A percentile compares a stretch with the other conserved stretches of the same genome.
Evolutionary conservation across 2,329 filamentous ascomycete species (phyloP).

Genomic region (Calonectria leucothoes): DNA sequence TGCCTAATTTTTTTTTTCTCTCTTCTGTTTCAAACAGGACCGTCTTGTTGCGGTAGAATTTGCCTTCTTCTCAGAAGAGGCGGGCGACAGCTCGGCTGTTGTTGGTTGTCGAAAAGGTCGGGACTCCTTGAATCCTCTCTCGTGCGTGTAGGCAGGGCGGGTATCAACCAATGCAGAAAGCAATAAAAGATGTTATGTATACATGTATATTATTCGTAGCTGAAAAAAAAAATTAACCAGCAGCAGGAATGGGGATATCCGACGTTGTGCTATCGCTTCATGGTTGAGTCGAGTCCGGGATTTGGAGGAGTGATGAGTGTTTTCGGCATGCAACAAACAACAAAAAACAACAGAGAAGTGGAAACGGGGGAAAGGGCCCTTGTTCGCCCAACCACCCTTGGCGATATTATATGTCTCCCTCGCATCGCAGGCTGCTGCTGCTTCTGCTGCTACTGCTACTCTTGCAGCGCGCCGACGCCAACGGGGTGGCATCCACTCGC

Average conservation of each 20-base stretch:
- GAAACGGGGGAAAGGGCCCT: not conserved
- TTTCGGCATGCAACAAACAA: not conserved
- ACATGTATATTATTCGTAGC: constrained; percentile 29
- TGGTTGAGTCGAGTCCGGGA: constrained; percentile 23
- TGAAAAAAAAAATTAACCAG: constrained; percentile 21
- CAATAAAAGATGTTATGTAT: constrained; percentile 8
- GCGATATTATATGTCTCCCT: constrained; percentile 13
- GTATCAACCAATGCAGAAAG: constrained; percentile 29
- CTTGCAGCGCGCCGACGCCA: no score
- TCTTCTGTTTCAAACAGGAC: constrained; percentile 37
- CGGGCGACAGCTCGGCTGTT: no score
- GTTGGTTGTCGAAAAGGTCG: not conserved
- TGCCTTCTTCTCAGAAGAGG: constrained; percentile 42
- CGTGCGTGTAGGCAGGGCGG: not conserved
- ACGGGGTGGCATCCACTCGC: not conserved
- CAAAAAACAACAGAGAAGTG: not conserved
- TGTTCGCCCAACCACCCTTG: not conserved
- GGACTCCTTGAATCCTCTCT: not conserved
- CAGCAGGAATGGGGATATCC: no score
- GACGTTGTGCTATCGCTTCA: constrained; percentile 42
- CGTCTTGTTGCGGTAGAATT: not conserved
- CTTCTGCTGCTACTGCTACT: no score
- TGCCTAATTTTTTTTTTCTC: not conserved
- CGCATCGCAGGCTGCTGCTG: not conserved
- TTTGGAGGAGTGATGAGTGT: not conserved